These are phyloP conservation scores for Myriosclerotinia scirpicola DNA, from an alignment of 2,329 filamentous ascomycete genomes.

Conservation along the genomic window DNA sequence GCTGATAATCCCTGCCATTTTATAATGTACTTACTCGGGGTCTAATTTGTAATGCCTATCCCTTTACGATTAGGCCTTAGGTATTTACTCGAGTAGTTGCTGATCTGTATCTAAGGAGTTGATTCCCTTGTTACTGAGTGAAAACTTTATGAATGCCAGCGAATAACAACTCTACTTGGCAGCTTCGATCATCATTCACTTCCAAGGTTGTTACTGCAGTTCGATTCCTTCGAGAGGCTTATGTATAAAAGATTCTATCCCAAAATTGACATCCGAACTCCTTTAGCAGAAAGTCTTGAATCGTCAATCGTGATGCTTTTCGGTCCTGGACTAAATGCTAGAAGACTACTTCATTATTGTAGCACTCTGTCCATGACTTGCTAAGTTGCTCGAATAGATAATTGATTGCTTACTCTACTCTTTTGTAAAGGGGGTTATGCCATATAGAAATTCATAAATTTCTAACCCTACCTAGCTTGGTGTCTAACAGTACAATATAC, in stretches of 20 bases:
- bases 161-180: not conserved
- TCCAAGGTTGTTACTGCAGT: not conserved
- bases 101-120: too few relatives aligned
- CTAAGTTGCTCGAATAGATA: not conserved
- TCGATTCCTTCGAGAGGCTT: not conserved
- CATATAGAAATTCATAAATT: not conserved
- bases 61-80: too few relatives aligned
- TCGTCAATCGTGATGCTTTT: not conserved
- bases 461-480: not conserved
- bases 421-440: constrained; percentile 12
- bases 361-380: constrained; percentile 2
- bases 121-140: not conserved
- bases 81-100: too few relatives aligned
- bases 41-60: too few relatives aligned
- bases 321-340: not conserved
- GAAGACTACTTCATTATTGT: not conserved
- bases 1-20: too few relatives aligned
- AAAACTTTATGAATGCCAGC: not conserved
- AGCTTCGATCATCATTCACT: not conserved
- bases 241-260: not conserved
- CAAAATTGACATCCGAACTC: not conserved
- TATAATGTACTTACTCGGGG: too few relatives aligned
- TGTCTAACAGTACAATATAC: not conserved
- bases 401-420: not conserved
- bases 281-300: not conserved